A percentile compares a stretch with the other conserved stretches of the same genome.
These are phyloP conservation scores for Brassica balearica DNA, from an alignment of 441 rosid genomes.

Conservation along the genomic window DNA sequence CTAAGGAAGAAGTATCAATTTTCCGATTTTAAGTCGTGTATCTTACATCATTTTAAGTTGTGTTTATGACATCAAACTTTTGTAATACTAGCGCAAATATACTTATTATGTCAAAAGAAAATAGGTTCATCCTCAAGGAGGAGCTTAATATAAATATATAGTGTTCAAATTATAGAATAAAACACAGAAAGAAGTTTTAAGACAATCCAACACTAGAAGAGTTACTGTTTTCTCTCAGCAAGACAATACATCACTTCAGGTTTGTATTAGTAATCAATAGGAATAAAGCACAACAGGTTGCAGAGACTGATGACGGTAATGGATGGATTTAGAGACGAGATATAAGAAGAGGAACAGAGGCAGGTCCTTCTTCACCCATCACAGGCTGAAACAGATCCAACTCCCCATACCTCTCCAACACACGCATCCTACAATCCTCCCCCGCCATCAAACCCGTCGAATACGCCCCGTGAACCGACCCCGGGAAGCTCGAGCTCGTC, in stretches of 20 bases:
- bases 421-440: slow-evolving; percentile 91
- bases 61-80: background rate
- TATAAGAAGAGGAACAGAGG: slow-evolving; percentile 74
- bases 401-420: slow-evolving; percentile 82
- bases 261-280: background rate
- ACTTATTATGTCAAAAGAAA: background rate
- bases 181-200: background rate
- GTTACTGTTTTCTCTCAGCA: slow-evolving; percentile 1
- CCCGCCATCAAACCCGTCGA: slow-evolving; percentile 88
- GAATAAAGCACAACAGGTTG: background rate
- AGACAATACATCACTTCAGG: slow-evolving; percentile 22
- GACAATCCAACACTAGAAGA: slow-evolving; percentile 16
- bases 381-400: slow-evolving; percentile 79
- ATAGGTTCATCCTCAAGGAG: background rate
- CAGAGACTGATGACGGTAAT: background rate
- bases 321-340: slow-evolving; percentile 66
- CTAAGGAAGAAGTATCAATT: too few species aligned
- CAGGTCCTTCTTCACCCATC: slow-evolving; percentile 69
- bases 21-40: too few species aligned
- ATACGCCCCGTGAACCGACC: slow-evolving; percentile 91
- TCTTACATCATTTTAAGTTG: background rate
- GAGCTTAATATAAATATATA: background rate
- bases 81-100: background rate
- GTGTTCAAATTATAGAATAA: background rate
- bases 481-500: slow-evolving; percentile 71